Evolutionary conservation across 2,329 filamentous ascomycete species (phyloP), one percentile per base, ranked within the genome.

Genomic region (Pseudopithomyces chartarum): DNA sequence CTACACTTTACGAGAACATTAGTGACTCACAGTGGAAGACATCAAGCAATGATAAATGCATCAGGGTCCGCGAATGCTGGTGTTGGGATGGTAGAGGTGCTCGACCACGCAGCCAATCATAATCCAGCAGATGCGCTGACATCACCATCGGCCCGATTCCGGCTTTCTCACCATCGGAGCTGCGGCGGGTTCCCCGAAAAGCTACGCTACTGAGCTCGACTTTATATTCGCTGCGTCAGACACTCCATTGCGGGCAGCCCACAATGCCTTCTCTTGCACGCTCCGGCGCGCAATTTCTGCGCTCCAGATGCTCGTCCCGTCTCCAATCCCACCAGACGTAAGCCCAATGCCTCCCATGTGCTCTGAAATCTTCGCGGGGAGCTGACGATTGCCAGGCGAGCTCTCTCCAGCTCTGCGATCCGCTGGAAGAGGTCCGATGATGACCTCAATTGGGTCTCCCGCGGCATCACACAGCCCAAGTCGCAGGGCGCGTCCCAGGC

Each of bases 401-500:
- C 70, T 36, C 70, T 76, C 58, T 74, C 73, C 36, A 71, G 65
- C 66, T 71, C 68, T 51, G 57, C 70, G 42, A 50, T 64, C 49
- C 73, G 68, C 62, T 56, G 58, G 56, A 61, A 66, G 52, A 70
- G 64, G 62, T 64, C 68, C 45, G 74, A 76, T 56, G 61, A 68
- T 63, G 73, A 73, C 55, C 69, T 78, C 62, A 99, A 99, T 84
- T 91, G 87, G 76, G 83, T 94, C 74, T 97, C 93, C 59, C 82
- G 87, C 59, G 78, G 82, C 74, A 94, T 99, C 81, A 99, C 95
- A 23, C 93, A 98, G 80, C 94, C 93, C 74, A 98, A 97, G 82
- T 95, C 94, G 33, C 95, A 99, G 82, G 95, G 95, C 66, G 95
- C 96, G 54, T 98, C 95, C 40, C 95, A 99, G 82, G 95, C 96